Percentiles rank a stretch among this genome's conserved stretches.
Evolutionary conservation across 768 basidiomycete genomes (phyloP).

Genomic region (Dacryopinax spathularia): DNA sequence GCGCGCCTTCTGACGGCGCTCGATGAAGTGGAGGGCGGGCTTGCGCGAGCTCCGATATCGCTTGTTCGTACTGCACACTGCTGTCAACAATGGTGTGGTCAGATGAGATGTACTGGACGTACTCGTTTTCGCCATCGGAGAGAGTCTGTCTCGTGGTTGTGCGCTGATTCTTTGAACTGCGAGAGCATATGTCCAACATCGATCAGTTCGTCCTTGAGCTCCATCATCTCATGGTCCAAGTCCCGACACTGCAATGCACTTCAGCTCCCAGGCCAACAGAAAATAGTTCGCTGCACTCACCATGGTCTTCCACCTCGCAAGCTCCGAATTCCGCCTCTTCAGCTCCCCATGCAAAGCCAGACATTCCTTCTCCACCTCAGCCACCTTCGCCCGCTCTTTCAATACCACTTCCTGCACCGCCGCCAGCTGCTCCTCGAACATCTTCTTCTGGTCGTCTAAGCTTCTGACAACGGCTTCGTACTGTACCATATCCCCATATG

Average conservation of each 20-base stretch:
- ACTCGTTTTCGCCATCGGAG: slow-evolving; percentile 1
- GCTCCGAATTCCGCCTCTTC: neutral
- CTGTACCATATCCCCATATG: slow-evolving; percentile 1
- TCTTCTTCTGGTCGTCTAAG: neutral
- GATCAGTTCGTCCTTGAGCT: neutral
- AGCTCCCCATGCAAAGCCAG: neutral
- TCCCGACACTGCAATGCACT: neutral
- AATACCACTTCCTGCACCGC: neutral
- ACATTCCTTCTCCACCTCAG: neutral
- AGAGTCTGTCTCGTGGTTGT: neutral
- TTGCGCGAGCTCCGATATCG: neutral
- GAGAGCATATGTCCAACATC: neutral
- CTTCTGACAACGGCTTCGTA: neutral
- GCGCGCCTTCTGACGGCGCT: neutral
- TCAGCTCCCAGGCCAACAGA: no score
- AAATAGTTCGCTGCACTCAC: neutral
- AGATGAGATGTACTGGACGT: neutral
- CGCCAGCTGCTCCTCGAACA: neutral
- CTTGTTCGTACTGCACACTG: neutral
- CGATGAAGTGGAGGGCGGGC: neutral
- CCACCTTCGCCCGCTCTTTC: neutral
- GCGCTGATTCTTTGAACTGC: neutral
- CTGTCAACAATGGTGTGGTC: neutral
- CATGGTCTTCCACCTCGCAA: neutral
- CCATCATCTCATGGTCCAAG: neutral